Evolutionary conservation across 1,139 yeast species (phyloP).

Genomic region (Candida labiduridarum): DNA sequence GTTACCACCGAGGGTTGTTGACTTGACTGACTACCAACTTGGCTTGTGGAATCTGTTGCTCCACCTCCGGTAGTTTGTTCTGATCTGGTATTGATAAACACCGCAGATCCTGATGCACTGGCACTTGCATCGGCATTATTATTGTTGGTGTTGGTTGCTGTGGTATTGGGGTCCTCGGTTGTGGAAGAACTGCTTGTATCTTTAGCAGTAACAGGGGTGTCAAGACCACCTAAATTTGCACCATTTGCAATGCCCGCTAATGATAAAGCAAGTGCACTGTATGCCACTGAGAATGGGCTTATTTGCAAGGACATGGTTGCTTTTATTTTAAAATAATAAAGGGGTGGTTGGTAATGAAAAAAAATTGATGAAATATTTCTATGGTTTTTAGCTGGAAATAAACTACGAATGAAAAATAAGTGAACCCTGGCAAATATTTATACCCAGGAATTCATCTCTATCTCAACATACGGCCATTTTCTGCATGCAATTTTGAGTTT

Average conservation of each 20-base stretch:
- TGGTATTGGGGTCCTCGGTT: conserved; percentile 6
- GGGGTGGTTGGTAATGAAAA: not conserved
- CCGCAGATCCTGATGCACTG: conserved; percentile 6
- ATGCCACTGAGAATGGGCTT: conserved; percentile 15
- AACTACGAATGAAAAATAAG: not conserved
- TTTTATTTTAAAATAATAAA: no score
- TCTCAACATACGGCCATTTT: not conserved
- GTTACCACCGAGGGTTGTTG: conserved; percentile 1
- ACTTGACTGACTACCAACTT: not conserved
- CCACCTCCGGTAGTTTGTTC: not conserved
- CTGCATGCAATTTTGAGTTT: not conserved
- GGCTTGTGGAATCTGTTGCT: not conserved
- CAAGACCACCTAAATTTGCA: conserved; percentile 20
- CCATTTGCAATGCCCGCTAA: conserved; percentile 14
- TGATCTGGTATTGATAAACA: not conserved
- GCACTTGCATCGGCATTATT: conserved; percentile 15
- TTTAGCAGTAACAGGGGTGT: conserved; percentile 9
- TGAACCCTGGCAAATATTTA: conserved; percentile 1
- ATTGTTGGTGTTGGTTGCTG: conserved; percentile 12
- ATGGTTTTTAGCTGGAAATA: not conserved
- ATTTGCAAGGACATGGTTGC: conserved; percentile 21
- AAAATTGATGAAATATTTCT: no score
- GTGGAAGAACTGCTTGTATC: conserved; percentile 10
- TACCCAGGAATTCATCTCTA: not conserved
- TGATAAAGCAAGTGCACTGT: conserved; percentile 17